phyloP scores from a whole-genome alignment of 2,329 filamentous ascomycete genomes.

The Paraphoma sp. region DNA sequence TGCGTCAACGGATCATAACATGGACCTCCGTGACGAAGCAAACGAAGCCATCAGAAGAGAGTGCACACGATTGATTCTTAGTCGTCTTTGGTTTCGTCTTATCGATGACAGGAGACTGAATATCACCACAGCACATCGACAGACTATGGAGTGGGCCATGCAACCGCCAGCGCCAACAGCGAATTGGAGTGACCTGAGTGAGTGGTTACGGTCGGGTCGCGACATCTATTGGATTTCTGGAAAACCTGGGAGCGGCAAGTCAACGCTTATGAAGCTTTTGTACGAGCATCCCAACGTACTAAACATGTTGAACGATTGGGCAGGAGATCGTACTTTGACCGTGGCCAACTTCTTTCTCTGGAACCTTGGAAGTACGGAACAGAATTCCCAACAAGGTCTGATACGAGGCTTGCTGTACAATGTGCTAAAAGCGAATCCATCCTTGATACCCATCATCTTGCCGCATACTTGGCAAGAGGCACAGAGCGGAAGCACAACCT shows the following conservation, averaged over 20 bases:
- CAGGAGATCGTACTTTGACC: constrained; percentile 31
- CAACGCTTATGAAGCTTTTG: constrained; percentile 56
- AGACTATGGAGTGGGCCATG: background rate
- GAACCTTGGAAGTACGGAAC: constrained; percentile 46
- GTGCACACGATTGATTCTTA: background rate
- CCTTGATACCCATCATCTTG: background rate
- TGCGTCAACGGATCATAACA: background rate
- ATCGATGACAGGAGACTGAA: background rate
- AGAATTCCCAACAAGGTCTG: constrained; percentile 52
- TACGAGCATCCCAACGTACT: constrained; percentile 33
- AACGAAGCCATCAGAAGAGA: background rate
- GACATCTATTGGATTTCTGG: constrained; percentile 49
- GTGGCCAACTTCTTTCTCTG: constrained; percentile 53
- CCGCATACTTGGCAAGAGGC: background rate
- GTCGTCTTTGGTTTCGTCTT: background rate
- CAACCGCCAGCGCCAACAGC: no score
- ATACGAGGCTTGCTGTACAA: constrained; percentile 44
- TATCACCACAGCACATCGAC: background rate
- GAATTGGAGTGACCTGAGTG: no score
- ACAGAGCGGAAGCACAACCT: background rate
- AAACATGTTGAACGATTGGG: constrained; percentile 45
- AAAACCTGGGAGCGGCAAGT: constrained; percentile 57
- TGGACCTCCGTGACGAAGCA: background rate
- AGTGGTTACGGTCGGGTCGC: no score
- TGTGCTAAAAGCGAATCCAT: background rate